phyloP scores from a whole-genome alignment of 345 rosid genomes.

The Erucastrum elatum region DNA sequence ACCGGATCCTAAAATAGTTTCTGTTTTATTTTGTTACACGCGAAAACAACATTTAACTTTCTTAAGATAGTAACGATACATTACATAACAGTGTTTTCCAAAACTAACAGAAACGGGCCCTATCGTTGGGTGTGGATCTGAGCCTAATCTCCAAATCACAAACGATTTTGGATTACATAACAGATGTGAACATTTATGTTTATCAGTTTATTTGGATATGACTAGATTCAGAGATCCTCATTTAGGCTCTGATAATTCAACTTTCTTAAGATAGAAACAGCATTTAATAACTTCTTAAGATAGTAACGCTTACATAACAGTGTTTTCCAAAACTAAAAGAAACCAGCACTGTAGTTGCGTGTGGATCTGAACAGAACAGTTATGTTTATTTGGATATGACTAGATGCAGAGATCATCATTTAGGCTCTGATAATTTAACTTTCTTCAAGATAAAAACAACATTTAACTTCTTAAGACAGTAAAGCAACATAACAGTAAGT shows the following conservation, averaged over 20 bases:
- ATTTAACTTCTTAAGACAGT: not conserved
- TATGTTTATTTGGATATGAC: not conserved
- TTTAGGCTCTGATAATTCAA: not conserved
- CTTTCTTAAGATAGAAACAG: not conserved
- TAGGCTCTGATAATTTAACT: not conserved
- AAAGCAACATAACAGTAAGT: not conserved
- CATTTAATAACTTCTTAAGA: not conserved
- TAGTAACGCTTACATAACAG: not conserved
- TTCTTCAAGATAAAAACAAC: not conserved
- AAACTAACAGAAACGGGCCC: not conserved
- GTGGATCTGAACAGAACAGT: not conserved
- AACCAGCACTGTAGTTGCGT: not conserved
- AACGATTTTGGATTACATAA: not conserved
- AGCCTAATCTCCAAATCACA: not conserved
- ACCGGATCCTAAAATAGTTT: not conserved
- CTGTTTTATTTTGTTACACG: not conserved
- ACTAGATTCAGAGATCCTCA: not conserved
- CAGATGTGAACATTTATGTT: not conserved
- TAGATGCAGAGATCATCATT: not conserved
- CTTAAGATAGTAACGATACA: not conserved
- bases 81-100: not conserved
- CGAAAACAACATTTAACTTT: not conserved
- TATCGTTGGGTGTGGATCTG: not conserved
- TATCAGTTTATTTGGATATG: not conserved
- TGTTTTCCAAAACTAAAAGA: not conserved